A percentile compares a stretch with the other conserved stretches of the same genome.
Evolutionary conservation across 2,329 filamentous ascomycete species (phyloP).

Genomic region (Tolypocladium inflatum): DNA sequence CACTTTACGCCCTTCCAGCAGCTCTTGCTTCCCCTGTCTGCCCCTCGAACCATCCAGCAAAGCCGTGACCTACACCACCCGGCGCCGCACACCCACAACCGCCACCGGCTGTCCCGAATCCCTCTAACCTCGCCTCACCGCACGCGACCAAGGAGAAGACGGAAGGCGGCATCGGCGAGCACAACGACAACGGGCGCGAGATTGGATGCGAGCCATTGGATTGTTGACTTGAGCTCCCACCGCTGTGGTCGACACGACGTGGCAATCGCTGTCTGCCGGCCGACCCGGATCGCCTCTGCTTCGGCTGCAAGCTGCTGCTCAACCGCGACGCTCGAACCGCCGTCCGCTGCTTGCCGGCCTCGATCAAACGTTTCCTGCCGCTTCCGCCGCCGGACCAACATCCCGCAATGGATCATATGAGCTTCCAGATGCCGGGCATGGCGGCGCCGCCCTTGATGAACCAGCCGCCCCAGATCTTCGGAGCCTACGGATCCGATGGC

Average conservation of each 20-base stretch:
- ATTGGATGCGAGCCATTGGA: not conserved
- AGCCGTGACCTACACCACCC: not conserved
- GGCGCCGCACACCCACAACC: not conserved
- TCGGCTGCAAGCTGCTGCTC: not conserved
- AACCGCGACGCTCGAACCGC: not conserved
- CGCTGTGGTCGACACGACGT: not conserved
- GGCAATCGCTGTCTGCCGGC: not conserved
- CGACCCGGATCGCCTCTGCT: not conserved
- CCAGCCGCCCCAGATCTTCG: conserved; percentile 61
- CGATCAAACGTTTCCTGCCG: not conserved
- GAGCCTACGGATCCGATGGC: conserved; percentile 50
- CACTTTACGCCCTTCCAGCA: not conserved
- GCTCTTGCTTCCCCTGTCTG: not conserved
- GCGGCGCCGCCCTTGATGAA: conserved; percentile 50
- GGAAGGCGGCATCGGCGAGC: not conserved
- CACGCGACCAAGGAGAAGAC: not conserved
- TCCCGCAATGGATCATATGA: conserved; percentile 35
- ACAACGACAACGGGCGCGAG: not conserved
- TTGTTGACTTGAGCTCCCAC: not conserved
- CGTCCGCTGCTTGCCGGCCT: not conserved
- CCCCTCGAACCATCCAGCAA: not conserved
- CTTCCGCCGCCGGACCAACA: not conserved
- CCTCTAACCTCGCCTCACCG: not conserved
- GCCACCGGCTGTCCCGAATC: not conserved
- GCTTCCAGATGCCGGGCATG: conserved; percentile 50